phyloP scores from a whole-genome alignment of 108 stramenopile species.

The Schizochytrium sp. region DNA sequence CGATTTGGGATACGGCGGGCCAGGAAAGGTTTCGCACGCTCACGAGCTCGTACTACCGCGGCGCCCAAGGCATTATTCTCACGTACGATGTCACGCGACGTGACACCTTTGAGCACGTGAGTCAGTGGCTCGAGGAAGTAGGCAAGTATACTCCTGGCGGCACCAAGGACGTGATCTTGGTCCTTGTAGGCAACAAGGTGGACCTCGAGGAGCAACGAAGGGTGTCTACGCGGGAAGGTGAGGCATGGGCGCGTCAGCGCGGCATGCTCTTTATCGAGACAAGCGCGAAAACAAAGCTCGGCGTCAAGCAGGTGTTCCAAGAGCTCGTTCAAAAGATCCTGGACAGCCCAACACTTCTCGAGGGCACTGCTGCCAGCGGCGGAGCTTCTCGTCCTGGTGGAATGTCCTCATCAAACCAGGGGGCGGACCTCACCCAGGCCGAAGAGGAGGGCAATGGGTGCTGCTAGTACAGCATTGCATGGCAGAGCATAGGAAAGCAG shows the following conservation, averaged over 20 bases:
- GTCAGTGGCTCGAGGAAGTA: slow-evolving; percentile 94
- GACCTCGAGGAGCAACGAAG: slow-evolving; percentile 53
- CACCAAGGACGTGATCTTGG: slow-evolving; percentile 87
- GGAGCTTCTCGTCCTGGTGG: neutral
- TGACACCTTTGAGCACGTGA: slow-evolving; percentile 94
- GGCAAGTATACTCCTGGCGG: slow-evolving; percentile 84
- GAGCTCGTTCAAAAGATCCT: slow-evolving; percentile 93
- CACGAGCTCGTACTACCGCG: slow-evolving; percentile 91
- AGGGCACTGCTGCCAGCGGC: slow-evolving; percentile 61
- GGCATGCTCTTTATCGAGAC: slow-evolving; percentile 33
- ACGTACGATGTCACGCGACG: slow-evolving; percentile 88
- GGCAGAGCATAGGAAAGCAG: no score
- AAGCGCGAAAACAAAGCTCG: slow-evolving; percentile 59
- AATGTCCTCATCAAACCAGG: neutral
- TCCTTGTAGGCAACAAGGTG: slow-evolving; percentile 94
- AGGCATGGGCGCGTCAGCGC: slow-evolving; percentile 16
- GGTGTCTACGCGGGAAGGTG: slow-evolving; percentile 26
- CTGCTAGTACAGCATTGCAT: neutral
- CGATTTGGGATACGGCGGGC: slow-evolving; percentile 56
- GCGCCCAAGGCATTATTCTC: slow-evolving; percentile 97
- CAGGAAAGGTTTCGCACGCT: slow-evolving; percentile 98
- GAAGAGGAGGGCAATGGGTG: neutral
- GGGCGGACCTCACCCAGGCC: neutral
- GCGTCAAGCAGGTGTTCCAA: slow-evolving; percentile 80
- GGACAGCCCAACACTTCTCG: slow-evolving; percentile 82